Base-by-base conservation (phyloP, 805 yeast genomes). In the Yamadazyma insecticola region DNA sequence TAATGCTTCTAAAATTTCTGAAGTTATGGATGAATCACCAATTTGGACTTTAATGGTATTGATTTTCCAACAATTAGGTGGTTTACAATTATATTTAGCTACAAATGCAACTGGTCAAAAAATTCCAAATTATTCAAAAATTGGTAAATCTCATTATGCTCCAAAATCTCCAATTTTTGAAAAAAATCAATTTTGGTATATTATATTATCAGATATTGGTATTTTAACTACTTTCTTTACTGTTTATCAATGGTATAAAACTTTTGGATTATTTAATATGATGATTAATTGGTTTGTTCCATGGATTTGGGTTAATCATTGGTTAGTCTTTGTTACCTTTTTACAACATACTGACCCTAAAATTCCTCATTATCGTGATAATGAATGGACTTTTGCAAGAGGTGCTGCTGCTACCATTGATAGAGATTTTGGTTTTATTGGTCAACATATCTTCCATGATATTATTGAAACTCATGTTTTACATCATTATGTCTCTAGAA, bases 401-500 rank as follows among this genome's bases (percentile, higher is more conserved):
- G 82, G 82, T 52, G 80, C 82, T 6, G 81, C 81, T 40, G 74
- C 80, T 26, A 76, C 82, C 22, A 72, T 76, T 40, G 82, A 76
- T 51, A 64, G 81, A 55, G 65, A 76, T 41, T 75, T 67, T 50
- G 81, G 81, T 8, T 73, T 76, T 37, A 52, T 76, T 32, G 82
- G 81, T 35, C 70, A 60, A 47, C 70, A 66, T 44, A 65, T 72
- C 36, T 72, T 73, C 67, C 78, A 73, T 43, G 78, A 73, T 48
- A 72, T 72, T 40, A 72, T 72, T 41, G 78, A 73, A 53, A 72
- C 78, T 22, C 78, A 73, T 44, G 77, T 73, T 31, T 62, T 71
- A 44, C 78, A 73, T 45, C 78, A 73, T 45, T 73, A 70, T 39
- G 69, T 69, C 30, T 67, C 75, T 7, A 60, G 77, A 53, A 70